Evolutionary conservation across 179 eudicot genomes (phyloP).

Genomic region (Spinacia oleracea): DNA sequence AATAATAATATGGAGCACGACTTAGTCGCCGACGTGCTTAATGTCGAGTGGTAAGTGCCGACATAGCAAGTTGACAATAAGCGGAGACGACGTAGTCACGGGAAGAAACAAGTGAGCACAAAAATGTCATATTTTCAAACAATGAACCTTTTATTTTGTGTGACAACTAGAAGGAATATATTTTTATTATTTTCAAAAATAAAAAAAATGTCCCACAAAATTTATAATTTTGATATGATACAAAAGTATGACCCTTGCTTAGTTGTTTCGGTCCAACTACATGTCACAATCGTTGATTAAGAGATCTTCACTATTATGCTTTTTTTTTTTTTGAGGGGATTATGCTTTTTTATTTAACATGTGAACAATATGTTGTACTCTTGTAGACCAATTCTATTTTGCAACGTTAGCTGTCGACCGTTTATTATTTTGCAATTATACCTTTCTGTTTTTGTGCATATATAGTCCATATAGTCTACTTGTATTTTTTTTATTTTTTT

Average conservation of each 20-base stretch:
- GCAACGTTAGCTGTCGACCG: background rate
- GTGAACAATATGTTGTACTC: background rate
- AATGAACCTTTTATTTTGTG: background rate
- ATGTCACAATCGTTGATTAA: background rate
- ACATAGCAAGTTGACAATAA: background rate
- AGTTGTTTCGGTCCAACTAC: background rate
- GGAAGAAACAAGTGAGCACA: background rate
- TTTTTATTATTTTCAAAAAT: background rate
- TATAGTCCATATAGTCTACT: no score
- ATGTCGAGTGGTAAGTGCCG: no score
- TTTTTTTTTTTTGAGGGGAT: no score
- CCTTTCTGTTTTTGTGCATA: no score
- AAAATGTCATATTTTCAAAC: background rate
- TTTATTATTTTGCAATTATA: background rate
- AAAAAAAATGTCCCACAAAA: background rate
- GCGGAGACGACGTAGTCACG: background rate
- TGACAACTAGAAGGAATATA: background rate
- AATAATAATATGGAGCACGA: no score
- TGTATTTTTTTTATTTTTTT: no score
- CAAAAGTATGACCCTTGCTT: background rate
- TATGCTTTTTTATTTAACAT: background rate
- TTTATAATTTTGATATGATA: background rate
- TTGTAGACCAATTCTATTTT: background rate
- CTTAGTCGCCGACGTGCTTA: no score
- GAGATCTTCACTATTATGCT: no score